These are phyloP conservation scores for Buddleja alternifolia DNA, from an alignment of 257 asterid genomes.

Conservation along the genomic window DNA sequence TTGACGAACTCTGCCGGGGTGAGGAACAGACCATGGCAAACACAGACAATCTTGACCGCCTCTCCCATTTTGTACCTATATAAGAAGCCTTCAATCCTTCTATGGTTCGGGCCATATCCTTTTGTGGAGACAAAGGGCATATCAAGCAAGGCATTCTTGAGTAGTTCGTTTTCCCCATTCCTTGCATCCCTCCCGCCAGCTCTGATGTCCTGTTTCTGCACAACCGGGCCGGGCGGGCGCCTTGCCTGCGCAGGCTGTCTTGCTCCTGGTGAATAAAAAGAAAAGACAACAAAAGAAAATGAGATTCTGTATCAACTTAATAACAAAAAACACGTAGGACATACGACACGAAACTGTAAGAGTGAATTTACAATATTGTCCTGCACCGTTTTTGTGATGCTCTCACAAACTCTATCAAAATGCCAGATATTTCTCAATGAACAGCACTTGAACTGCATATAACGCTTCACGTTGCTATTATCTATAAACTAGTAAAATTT, in stretches of 20 bases:
- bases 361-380: too few relatives aligned
- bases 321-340: too few relatives aligned
- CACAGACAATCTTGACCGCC: constrained; percentile 65
- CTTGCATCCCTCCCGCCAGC: constrained; percentile 17
- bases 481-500: too few relatives aligned
- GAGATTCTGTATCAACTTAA: too few relatives aligned
- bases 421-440: too few relatives aligned
- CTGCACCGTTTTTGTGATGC: too few relatives aligned
- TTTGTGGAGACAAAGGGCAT: constrained; percentile 69
- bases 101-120: constrained; percentile 45
- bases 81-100: constrained; percentile 52
- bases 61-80: constrained; percentile 56
- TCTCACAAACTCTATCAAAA: too few relatives aligned
- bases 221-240: not conserved
- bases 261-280: constrained; percentile 10
- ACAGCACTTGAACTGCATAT: too few relatives aligned
- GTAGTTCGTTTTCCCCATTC: constrained; percentile 11
- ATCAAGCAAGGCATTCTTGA: constrained; percentile 30
- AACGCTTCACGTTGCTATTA: too few relatives aligned
- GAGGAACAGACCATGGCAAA: constrained; percentile 69
- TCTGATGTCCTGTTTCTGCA: not conserved
- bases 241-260: not conserved
- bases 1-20: constrained; percentile 68
- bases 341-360: too few relatives aligned
- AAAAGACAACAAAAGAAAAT: too few relatives aligned